These are phyloP conservation scores for Tulasnella sp. DNA, from an alignment of 768 basidiomycete genomes.

Conservation along the genomic window DNA sequence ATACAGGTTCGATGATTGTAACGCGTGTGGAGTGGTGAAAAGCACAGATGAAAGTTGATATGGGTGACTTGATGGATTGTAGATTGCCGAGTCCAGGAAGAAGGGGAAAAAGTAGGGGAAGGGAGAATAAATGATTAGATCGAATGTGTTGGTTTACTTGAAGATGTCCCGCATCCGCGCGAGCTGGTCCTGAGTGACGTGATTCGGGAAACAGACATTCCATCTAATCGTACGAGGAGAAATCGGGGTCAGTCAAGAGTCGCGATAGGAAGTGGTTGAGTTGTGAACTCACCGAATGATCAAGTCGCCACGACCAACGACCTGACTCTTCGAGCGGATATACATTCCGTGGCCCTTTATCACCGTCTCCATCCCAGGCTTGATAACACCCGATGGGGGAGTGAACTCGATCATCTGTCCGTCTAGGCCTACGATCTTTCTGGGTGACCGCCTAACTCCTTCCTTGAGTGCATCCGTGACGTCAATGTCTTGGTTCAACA, in stretches of 20 bases:
- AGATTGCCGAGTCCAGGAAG: no score
- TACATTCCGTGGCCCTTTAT: constrained; percentile 58
- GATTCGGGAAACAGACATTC: constrained; percentile 19
- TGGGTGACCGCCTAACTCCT: neutral
- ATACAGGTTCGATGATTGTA: neutral
- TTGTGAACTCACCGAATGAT: constrained; percentile 41
- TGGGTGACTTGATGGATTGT: no score
- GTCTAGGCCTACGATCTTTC: constrained; percentile 42
- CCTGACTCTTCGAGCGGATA: constrained; percentile 38
- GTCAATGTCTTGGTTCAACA: constrained; percentile 42
- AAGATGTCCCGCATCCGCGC: constrained; percentile 14
- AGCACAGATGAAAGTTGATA: no score
- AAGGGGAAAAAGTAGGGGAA: neutral
- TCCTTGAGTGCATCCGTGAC: constrained; percentile 40
- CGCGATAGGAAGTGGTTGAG: neutral
- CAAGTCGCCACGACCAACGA: constrained; percentile 48
- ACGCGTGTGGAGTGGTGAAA: no score
- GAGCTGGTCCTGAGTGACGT: constrained; percentile 14
- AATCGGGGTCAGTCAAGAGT: neutral
- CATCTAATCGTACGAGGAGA: neutral
- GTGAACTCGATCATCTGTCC: constrained; percentile 35
- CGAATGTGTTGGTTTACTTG: neutral
- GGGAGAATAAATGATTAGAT: neutral
- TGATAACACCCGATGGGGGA: constrained; percentile 39
- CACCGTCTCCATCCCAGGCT: constrained; percentile 36